phyloP scores from a whole-genome alignment of 257 asterid genomes.

The Phtheirospermum japonicum region DNA sequence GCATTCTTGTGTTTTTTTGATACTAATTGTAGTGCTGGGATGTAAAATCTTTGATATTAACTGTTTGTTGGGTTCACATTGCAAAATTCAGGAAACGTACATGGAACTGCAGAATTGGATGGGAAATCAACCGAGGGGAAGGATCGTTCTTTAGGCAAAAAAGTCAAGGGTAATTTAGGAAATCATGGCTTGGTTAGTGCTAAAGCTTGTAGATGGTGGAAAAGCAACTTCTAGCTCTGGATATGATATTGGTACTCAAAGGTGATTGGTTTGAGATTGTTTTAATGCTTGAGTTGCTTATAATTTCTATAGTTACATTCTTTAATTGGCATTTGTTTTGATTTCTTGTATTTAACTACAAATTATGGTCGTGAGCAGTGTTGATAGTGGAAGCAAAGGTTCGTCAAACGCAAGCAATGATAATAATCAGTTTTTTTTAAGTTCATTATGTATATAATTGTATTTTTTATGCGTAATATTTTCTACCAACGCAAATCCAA shows the following conservation, averaged over 20 bases:
- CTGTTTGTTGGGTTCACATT: too few species aligned
- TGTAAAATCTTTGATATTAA: slow-evolving; percentile 10
- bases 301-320: too few species aligned
- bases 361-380: slow-evolving; percentile 40
- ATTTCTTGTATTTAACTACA: slow-evolving; percentile 11
- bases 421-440: slow-evolving; percentile 41
- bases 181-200: slow-evolving; percentile 34
- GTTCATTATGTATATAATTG: not conserved
- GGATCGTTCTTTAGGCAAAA: slow-evolving; percentile 42
- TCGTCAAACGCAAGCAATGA: slow-evolving; percentile 70
- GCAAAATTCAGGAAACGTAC: slow-evolving; percentile 45
- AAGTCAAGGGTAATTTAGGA: too few species aligned
- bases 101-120: slow-evolving; percentile 45
- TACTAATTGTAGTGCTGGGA: not conserved
- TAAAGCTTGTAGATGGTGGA: slow-evolving; percentile 49
- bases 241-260: slow-evolving; percentile 69
- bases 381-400: slow-evolving; percentile 75
- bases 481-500: slow-evolving; percentile 11
- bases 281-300: too few species aligned
- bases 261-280: too few species aligned
- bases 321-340: not conserved
- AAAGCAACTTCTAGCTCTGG: slow-evolving; percentile 70
- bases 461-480: not conserved
- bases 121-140: slow-evolving; percentile 52
- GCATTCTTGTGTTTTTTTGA: not conserved